phyloP scores from a whole-genome alignment of 2,329 filamentous ascomycete species.

The Scytalidium lignicola region DNA sequence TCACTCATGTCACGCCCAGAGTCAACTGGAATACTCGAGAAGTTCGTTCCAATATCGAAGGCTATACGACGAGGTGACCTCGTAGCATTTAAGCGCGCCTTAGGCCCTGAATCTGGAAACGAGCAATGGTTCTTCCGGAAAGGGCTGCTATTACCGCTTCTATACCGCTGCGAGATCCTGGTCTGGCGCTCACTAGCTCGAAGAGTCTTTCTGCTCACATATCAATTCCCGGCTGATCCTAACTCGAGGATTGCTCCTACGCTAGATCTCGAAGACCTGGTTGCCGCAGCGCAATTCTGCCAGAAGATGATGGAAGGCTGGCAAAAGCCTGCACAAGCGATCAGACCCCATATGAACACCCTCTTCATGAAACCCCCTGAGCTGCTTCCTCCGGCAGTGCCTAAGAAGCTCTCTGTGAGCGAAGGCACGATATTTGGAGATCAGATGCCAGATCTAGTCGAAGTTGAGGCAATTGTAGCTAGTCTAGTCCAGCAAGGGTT shows the following conservation, averaged over 20 bases:
- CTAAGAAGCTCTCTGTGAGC: conserved; percentile 46
- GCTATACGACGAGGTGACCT: conserved; percentile 73
- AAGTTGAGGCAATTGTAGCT: conserved; percentile 73
- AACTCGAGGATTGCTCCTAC: conserved; percentile 63
- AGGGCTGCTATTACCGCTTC: conserved; percentile 69
- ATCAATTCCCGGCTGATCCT: conserved; percentile 58
- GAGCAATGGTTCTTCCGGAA: conserved; percentile 71
- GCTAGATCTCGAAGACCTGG: conserved; percentile 65
- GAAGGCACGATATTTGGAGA: conserved; percentile 62
- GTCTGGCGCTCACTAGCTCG: conserved; percentile 81
- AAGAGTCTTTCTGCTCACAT: conserved; percentile 72
- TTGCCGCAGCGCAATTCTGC: conserved; percentile 57
- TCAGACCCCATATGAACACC: conserved; percentile 39
- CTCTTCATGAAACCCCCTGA: conserved; percentile 42
- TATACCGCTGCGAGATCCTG: conserved; percentile 72
- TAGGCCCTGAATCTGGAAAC: conserved; percentile 48
- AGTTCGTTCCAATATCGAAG: conserved; percentile 68
- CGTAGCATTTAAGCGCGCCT: conserved; percentile 63
- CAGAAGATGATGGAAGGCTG: conserved; percentile 61
- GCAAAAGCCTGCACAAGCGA: conserved; percentile 24
- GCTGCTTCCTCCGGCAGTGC: conserved; percentile 39
- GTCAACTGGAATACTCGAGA: conserved; percentile 55
- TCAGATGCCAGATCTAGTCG: conserved; percentile 50
- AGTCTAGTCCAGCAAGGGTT: conserved; percentile 76
- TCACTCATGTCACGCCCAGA: conserved; percentile 65